Evolutionary conservation across 2,329 filamentous ascomycete species (phyloP).

Genomic region (Zarea fungicola): DNA sequence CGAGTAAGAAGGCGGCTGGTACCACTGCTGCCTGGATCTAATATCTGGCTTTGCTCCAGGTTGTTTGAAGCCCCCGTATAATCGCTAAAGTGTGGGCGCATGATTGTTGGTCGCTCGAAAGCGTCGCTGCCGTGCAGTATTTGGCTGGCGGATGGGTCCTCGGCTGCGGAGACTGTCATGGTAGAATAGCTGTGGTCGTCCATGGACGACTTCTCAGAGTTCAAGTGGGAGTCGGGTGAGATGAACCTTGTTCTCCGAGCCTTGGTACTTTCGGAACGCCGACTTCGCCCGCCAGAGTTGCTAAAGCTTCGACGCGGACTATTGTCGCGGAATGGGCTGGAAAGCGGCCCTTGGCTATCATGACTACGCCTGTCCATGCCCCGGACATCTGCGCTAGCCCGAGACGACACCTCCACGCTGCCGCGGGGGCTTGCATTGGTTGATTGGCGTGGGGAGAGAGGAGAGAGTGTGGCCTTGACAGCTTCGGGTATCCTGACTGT

Average conservation of each 20-base stretch:
- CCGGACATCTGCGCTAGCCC: conserved; percentile 51
- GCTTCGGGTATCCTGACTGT: conserved; percentile 45
- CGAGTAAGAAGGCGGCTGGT: neutral
- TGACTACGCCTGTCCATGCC: conserved; percentile 45
- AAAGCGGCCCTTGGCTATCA: conserved; percentile 36
- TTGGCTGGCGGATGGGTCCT: conserved; percentile 84
- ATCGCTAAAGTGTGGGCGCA: conserved; percentile 45
- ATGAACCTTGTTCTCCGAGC: conserved; percentile 42
- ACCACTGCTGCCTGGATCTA: neutral
- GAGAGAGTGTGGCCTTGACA: conserved; percentile 57
- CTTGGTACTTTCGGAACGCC: conserved; percentile 35
- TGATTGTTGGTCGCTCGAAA: conserved; percentile 72
- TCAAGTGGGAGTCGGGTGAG: conserved; percentile 71
- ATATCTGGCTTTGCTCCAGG: conserved; percentile 16
- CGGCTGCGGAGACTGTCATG: conserved; percentile 60
- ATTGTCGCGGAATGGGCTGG: conserved; percentile 35
- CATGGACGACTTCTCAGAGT: conserved; percentile 51
- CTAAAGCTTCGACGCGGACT: conserved; percentile 59
- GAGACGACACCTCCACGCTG: conserved; percentile 45
- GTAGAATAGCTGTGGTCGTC: conserved; percentile 72
- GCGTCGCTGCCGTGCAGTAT: conserved; percentile 84
- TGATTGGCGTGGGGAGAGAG: conserved; percentile 39
- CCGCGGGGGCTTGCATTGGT: conserved; percentile 47
- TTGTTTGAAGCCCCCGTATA: conserved; percentile 33
- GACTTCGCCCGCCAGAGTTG: conserved; percentile 47